Conservation (phyloP, 2,329 filamentous ascomycete species). For the Penicillium thymicola region DNA sequence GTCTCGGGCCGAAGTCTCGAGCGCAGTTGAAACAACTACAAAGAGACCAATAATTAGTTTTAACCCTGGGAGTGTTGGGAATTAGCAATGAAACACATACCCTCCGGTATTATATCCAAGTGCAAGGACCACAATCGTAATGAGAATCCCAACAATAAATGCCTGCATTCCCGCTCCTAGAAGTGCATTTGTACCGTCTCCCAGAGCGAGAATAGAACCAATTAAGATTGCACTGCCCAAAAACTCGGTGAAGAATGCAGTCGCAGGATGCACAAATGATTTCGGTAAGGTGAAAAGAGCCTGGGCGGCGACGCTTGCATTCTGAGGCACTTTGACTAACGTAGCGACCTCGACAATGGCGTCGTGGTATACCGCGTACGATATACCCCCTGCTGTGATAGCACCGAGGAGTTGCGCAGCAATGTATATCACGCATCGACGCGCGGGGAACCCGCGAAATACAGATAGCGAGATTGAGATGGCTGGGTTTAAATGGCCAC, state of each 20-base stretch:
- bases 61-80: neutral
- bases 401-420: conserved; percentile 36
- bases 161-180: conserved; percentile 44
- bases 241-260: conserved; percentile 41
- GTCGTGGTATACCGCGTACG: conserved; percentile 38
- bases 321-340: conserved; percentile 16
- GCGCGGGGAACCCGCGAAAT: conserved; percentile 36
- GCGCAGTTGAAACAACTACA: conserved; percentile 34
- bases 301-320: conserved; percentile 13
- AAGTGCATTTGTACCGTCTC: conserved; percentile 45
- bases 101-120: conserved; percentile 39
- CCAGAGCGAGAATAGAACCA: conserved; percentile 35
- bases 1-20: conserved; percentile 36
- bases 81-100: conserved; percentile 9
- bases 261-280: conserved; percentile 21
- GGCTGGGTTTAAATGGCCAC: conserved; percentile 50
- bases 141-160: conserved; percentile 24
- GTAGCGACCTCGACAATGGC: conserved; percentile 28
- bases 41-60: neutral
- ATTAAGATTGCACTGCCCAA: conserved; percentile 32
- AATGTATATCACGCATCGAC: conserved; percentile 28
- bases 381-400: conserved; percentile 33
- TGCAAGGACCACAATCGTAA: conserved; percentile 14
- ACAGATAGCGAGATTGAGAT: conserved; percentile 39
- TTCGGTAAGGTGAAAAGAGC: conserved; percentile 31